Evolutionary conservation across 2,329 filamentous ascomycete species (phyloP).

Genomic region (Amauroascus verrucosus): DNA sequence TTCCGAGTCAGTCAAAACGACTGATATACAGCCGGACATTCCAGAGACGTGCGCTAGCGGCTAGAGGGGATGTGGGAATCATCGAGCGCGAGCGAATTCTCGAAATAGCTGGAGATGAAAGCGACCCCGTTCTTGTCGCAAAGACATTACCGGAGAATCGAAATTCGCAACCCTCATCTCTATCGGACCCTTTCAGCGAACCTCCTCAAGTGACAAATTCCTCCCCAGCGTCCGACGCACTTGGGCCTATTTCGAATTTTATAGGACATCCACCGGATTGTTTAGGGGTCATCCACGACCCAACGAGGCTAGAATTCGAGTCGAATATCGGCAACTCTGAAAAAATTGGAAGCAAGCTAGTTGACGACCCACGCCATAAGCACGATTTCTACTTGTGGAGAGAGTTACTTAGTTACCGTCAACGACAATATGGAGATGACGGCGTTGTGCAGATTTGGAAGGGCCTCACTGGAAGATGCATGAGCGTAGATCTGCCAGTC

Average conservation of each 20-base stretch:
- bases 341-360: constrained; percentile 29
- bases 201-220: not conserved
- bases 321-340: constrained; percentile 32
- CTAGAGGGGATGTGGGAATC: not conserved
- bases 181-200: not conserved
- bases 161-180: not conserved
- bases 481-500: constrained; percentile 28
- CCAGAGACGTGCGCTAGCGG: not conserved
- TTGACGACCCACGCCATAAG: constrained; percentile 27
- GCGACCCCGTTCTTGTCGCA: not conserved
- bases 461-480: constrained; percentile 26
- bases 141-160: not conserved
- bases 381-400: constrained; percentile 37
- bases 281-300: constrained; percentile 15
- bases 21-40: not conserved
- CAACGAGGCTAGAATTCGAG: constrained; percentile 32
- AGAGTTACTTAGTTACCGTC: constrained; percentile 35
- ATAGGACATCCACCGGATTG: constrained; percentile 10
- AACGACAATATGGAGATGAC: constrained; percentile 34
- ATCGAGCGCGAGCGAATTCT: not conserved
- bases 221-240: not conserved
- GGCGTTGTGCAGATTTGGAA: constrained; percentile 36
- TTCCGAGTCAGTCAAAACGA: not conserved
- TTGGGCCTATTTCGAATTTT: constrained; percentile 11
- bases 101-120: not conserved